Evolutionary conservation across 805 yeast species (phyloP).

Genomic region (Starmerella stellata): DNA sequence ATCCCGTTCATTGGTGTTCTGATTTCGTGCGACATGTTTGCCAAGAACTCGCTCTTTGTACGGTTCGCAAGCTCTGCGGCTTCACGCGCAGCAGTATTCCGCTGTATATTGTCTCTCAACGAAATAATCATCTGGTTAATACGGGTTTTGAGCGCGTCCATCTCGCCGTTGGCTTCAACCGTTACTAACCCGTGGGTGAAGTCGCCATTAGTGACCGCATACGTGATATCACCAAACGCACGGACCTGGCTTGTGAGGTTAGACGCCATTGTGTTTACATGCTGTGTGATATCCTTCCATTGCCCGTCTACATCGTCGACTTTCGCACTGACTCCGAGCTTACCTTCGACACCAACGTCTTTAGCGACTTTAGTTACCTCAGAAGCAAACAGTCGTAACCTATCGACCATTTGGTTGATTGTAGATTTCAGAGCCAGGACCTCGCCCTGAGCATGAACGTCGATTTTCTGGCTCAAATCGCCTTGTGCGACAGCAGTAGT

Average conservation of each 20-base stretch:
- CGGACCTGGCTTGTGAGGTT: constrained; percentile 81
- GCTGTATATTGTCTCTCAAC: constrained; percentile 71
- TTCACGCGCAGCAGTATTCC: constrained; percentile 84
- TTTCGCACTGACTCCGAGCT: constrained; percentile 80
- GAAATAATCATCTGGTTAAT: constrained; percentile 70
- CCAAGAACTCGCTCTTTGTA: constrained; percentile 77
- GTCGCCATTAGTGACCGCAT: constrained; percentile 88
- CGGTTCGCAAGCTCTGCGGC: constrained; percentile 84
- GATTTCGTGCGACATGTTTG: constrained; percentile 75
- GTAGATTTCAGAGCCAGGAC: constrained; percentile 70
- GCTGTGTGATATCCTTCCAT: constrained; percentile 82
- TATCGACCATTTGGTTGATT: constrained; percentile 83
- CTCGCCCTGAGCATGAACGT: constrained; percentile 81
- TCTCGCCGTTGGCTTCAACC: constrained; percentile 82
- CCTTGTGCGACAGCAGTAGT: constrained; percentile 88
- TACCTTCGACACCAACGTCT: constrained; percentile 87
- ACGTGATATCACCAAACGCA: constrained; percentile 84
- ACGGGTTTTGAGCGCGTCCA: constrained; percentile 41
- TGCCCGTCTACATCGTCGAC: constrained; percentile 79
- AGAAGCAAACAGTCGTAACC: constrained; percentile 68
- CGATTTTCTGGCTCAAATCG: constrained; percentile 67
- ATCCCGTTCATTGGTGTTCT: constrained; percentile 89
- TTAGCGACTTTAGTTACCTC: constrained; percentile 82
- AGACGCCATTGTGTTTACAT: constrained; percentile 88
- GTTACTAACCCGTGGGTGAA: constrained; percentile 67